Evolutionary conservation across 1,139 yeast genomes (phyloP).

Genomic region (Ogataea hybrid): DNA sequence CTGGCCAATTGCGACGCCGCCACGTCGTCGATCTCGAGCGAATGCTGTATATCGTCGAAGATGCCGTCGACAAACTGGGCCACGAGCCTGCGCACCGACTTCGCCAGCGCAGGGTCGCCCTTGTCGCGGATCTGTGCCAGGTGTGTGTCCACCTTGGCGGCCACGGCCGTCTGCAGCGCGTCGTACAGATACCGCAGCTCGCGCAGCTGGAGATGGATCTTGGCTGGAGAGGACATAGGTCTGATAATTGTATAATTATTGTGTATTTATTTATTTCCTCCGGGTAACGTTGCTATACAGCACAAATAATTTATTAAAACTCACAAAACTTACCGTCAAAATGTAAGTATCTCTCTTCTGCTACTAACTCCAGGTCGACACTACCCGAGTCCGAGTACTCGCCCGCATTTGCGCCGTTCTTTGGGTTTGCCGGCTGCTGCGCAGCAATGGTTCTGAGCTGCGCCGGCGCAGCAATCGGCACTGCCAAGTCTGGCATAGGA

Average conservation of each 20-base stretch:
- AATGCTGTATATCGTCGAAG: too few relatives aligned
- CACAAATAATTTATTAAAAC: background rate
- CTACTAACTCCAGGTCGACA: conserved; percentile 26
- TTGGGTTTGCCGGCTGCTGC: conserved; percentile 95
- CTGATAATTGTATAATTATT: background rate
- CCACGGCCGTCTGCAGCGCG: conserved; percentile 40
- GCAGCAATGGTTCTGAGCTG: conserved; percentile 88
- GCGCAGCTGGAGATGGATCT: conserved; percentile 46
- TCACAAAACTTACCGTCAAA: conserved; percentile 7
- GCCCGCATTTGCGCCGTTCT: conserved; percentile 90
- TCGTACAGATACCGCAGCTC: conserved; percentile 49
- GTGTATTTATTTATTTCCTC: background rate
- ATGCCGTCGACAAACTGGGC: too few relatives aligned
- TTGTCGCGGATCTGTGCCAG: conserved; percentile 9
- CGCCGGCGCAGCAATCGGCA: conserved; percentile 97
- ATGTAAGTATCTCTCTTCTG: conserved; percentile 7
- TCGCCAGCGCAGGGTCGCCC: too few relatives aligned
- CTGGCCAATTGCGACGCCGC: too few relatives aligned
- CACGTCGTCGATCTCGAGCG: too few relatives aligned
- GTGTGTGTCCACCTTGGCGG: conserved; percentile 35
- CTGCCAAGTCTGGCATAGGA: conserved; percentile 98
- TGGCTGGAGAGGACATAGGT: conserved; percentile 20
- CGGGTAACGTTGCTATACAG: conserved; percentile 8
- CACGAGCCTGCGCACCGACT: too few relatives aligned
- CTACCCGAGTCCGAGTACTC: conserved; percentile 53